Evolutionary conservation across 305 asterid species (phyloP).

Genomic region (Lippia alba): DNA sequence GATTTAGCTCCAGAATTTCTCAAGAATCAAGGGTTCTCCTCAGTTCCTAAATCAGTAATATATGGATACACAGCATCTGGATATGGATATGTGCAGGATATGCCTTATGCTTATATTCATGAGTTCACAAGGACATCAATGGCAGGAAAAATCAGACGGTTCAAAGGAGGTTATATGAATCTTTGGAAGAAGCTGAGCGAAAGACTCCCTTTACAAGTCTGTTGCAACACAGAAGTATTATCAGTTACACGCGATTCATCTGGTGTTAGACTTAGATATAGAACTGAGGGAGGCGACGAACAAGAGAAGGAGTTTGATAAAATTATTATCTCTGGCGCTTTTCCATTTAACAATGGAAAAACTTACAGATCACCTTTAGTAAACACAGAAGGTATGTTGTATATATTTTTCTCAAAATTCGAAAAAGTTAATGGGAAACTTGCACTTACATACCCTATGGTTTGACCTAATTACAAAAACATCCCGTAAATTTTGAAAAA

Average conservation of each 20-base stretch:
- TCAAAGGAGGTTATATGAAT: conserved; percentile 75
- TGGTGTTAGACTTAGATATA: conserved; percentile 39
- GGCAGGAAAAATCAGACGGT: conserved; percentile 83
- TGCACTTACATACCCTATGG: no score
- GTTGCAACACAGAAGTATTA: conserved; percentile 66
- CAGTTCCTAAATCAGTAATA: conserved; percentile 76
- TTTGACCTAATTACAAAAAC: no score
- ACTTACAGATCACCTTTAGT: conserved; percentile 63
- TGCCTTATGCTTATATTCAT: conserved; percentile 82
- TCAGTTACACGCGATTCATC: conserved; percentile 51
- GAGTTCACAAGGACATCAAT: conserved; percentile 87
- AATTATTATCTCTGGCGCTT: conserved; percentile 72
- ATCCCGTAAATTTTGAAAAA: no score
- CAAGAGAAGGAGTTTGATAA: conserved; percentile 61
- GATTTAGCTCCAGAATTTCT: conserved; percentile 68
- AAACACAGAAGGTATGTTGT: conserved; percentile 43
- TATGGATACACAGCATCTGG: conserved; percentile 91
- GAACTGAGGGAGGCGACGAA: conserved; percentile 39
- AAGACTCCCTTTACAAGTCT: conserved; percentile 56
- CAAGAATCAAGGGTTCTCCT: conserved; percentile 54
- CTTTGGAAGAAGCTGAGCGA: conserved; percentile 71
- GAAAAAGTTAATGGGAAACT: not conserved
- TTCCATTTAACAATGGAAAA: conserved; percentile 61
- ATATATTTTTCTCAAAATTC: not conserved
- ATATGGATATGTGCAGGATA: conserved; percentile 78